phyloP scores from a whole-genome alignment of 2,329 filamentous ascomycete species.

The Epichloe brachyelytri region DNA sequence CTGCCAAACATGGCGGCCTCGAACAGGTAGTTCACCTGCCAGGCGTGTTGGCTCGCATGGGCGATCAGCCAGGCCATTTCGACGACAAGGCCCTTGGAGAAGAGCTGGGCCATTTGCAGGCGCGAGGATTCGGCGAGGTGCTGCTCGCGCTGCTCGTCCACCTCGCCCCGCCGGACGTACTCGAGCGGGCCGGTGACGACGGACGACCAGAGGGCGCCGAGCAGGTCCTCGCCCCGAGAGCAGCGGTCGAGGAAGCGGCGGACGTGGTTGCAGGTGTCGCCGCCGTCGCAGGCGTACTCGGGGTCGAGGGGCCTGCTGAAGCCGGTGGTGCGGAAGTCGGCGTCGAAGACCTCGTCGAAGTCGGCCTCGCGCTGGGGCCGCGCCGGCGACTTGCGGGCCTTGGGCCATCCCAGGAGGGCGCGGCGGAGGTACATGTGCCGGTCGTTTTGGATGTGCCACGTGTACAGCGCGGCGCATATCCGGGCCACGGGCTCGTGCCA shows the following conservation, averaged over 20 bases:
- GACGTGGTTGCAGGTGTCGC: constrained; percentile 11
- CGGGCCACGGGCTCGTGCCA: constrained; percentile 20
- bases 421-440: constrained; percentile 20
- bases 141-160: constrained; percentile 8
- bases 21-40: constrained; percentile 19
- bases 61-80: constrained; percentile 11
- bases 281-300: constrained; percentile 9
- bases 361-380: constrained; percentile 14
- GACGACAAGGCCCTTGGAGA: constrained; percentile 8
- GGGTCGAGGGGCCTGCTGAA: constrained; percentile 12
- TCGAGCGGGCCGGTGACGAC: constrained; percentile 9
- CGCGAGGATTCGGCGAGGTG: constrained; percentile 8
- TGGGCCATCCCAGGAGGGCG: constrained; percentile 16
- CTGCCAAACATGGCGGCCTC: constrained; percentile 22
- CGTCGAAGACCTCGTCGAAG: constrained; percentile 19
- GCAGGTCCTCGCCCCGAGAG: constrained; percentile 2
- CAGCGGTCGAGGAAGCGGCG: constrained; percentile 5
- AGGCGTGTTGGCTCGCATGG: constrained; percentile 14
- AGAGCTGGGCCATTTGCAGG: constrained; percentile 12
- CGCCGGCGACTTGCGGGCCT: constrained; percentile 15
- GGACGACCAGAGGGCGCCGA: constrained; percentile 8
- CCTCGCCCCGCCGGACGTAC: constrained; percentile 8
- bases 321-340: constrained; percentile 14
- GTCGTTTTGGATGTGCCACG: constrained; percentile 21
- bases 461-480: constrained; percentile 19